phyloP scores from a whole-genome alignment of 768 basidiomycete genomes.

The Rhizopogon vinicolor region DNA sequence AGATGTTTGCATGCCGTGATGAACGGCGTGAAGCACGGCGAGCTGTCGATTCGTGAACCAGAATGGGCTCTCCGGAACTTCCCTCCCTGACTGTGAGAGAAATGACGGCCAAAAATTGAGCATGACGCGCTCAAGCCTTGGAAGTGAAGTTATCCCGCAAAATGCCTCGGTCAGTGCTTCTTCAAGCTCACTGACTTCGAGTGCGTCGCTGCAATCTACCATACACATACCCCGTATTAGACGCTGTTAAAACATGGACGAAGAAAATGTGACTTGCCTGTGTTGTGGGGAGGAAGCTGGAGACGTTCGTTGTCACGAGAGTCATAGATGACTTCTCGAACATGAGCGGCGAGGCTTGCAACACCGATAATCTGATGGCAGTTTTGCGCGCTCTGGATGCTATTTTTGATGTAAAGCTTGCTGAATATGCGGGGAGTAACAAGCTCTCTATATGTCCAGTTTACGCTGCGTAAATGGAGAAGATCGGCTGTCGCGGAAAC shows the following conservation, averaged over 20 bases:
- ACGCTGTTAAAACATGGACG: too few relatives aligned
- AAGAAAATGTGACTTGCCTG: slow-evolving; percentile 8
- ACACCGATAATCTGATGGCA: slow-evolving; percentile 16
- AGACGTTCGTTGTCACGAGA: slow-evolving; percentile 20
- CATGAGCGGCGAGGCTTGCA: slow-evolving; percentile 16
- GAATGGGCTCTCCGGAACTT: slow-evolving; percentile 22
- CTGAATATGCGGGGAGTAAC: slow-evolving; percentile 20
- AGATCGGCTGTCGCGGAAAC: slow-evolving; percentile 20
- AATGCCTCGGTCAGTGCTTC: slow-evolving; percentile 22
- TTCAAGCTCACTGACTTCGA: slow-evolving; percentile 26
- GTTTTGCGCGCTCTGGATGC: slow-evolving; percentile 19
- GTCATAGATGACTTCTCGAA: slow-evolving; percentile 24
- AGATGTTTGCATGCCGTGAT: slow-evolving; percentile 17
- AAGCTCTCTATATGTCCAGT: slow-evolving; percentile 18
- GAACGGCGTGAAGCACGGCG: slow-evolving; percentile 18
- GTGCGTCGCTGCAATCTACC: slow-evolving; percentile 18
- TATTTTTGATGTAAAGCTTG: slow-evolving; percentile 18
- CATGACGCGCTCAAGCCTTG: slow-evolving; percentile 16
- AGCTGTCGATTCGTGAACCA: slow-evolving; percentile 27
- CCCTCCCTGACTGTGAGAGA: slow-evolving; percentile 14
- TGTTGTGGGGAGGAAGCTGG: slow-evolving; percentile 13
- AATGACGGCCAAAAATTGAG: slow-evolving; percentile 29
- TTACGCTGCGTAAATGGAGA: slow-evolving; percentile 21
- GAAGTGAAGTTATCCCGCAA: slow-evolving; percentile 13
- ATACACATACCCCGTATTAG: neutral